Evolutionary conservation across 2,329 filamentous ascomycete genomes (phyloP), one percentile per base, ranked within the genome.

Genomic region (Ophiosphaerella korrae): DNA sequence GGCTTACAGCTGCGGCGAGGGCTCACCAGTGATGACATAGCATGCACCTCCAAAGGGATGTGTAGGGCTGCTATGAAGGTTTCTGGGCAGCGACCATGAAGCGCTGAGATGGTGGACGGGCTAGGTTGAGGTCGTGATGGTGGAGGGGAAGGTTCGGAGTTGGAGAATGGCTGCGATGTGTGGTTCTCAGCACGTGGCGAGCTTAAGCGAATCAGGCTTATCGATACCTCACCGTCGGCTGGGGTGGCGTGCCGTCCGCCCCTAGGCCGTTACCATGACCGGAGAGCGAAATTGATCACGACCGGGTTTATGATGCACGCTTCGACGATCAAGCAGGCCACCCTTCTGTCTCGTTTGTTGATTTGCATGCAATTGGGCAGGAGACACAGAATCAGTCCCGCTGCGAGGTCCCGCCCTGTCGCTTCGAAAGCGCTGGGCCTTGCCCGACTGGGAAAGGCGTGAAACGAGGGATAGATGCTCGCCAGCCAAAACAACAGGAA

Each of bases 351-450:
- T 32, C 7, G 7, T 40, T 31, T 52, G 47, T 42, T 36, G 26
- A 47, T 50, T 43, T 45, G 45, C 35, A 33, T 35, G 37, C 40
- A 45, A 38, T 36, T 29, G 41, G 41, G 41, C 39, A 52, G 42
- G 29, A 46, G 44, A 24, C 35, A 16, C 26, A 18, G 47, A 50
- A 24, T 31, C 31, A 16, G 32, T 33, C 38, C 39, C 24, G 42
- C 8, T 49, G 40, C 50, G 34, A 50, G 48, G 45, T 43, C 37
- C 48, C 35, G 45, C 29, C 38, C 21, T 45, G 45, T 34, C 38
- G 35, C 42, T 41, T 26, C 37, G 29, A 53, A 67, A 55, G 64
- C 63, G 66, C 64, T 46, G 48, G 23, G 39, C 60, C 60, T 57
- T 36, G 33, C 48, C 50, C 36, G 16, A 53, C 52, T 11, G 5